These are phyloP conservation scores for Tilletia setariae DNA, from an alignment of 1,284 basidiomycete genomes.

Conservation along the genomic window DNA sequence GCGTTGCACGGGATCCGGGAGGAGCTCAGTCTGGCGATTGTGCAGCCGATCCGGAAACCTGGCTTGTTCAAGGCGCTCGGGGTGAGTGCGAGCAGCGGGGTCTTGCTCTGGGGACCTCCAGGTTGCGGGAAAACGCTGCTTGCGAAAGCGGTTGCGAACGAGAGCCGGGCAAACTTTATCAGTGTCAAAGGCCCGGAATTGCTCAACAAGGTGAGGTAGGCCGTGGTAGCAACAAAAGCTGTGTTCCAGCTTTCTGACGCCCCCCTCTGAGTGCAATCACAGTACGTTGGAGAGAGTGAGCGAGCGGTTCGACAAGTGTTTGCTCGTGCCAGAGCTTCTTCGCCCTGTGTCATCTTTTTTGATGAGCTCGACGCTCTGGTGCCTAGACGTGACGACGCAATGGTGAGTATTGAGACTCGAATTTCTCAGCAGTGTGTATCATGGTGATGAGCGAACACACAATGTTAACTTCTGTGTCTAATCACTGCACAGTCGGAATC, in stretches of 20 bases:
- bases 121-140: constrained; percentile 94
- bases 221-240: too few relatives aligned
- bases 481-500: constrained; percentile 86
- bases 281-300: constrained; percentile 98
- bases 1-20: constrained; percentile 79
- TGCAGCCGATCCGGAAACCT: constrained; percentile 86
- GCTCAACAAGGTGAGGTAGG: constrained; percentile 68
- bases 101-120: constrained; percentile 95
- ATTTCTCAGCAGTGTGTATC: too few relatives aligned
- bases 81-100: constrained; percentile 71
- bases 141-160: constrained; percentile 95
- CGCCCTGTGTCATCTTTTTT: constrained; percentile 88
- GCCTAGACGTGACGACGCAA: constrained; percentile 82
- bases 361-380: constrained; percentile 96
- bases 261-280: constrained; percentile 16
- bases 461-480: too few relatives aligned
- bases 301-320: constrained; percentile 91
- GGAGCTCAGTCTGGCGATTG: constrained; percentile 94
- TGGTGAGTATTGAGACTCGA: constrained; percentile 62
- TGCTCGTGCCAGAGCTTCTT: constrained; percentile 77
- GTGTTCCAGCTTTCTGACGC: constrained; percentile 58
- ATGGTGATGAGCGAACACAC: too few relatives aligned
- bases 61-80: constrained; percentile 84
- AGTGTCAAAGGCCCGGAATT: constrained; percentile 95
- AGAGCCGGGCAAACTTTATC: constrained; percentile 90